A percentile compares a stretch with the other conserved stretches of the same genome.
Evolutionary conservation across 768 basidiomycete species (phyloP).

Genomic region (Mycena albidolilacea): DNA sequence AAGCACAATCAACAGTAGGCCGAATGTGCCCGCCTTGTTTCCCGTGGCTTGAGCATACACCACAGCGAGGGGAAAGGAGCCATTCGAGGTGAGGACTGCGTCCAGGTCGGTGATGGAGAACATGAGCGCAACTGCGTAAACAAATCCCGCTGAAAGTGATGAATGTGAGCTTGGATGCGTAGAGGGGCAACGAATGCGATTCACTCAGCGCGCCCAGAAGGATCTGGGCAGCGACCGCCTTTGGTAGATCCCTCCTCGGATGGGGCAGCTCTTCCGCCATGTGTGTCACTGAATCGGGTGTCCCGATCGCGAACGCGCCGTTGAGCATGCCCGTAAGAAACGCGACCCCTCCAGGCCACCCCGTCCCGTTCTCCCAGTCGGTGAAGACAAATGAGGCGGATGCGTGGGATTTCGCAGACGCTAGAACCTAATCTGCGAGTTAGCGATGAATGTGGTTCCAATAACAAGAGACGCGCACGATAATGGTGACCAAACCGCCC

Average conservation of each 20-base stretch:
- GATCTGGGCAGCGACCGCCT: no score
- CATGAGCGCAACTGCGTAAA: background rate
- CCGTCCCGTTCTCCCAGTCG: conserved; percentile 31
- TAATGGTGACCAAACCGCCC: conserved; percentile 24
- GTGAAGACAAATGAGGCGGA: conserved; percentile 29
- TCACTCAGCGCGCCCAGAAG: conserved; percentile 21
- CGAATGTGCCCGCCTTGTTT: conserved; percentile 27
- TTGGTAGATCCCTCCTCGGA: no score
- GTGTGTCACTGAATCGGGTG: conserved; percentile 30
- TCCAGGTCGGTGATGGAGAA: no score
- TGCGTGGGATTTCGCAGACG: conserved; percentile 1
- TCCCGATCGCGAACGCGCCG: conserved; percentile 33
- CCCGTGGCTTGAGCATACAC: conserved; percentile 22
- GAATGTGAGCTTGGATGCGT: background rate
- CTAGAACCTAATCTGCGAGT: no score
- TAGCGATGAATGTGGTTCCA: background rate
- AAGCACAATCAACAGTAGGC: conserved; percentile 25
- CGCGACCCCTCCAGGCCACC: conserved; percentile 31
- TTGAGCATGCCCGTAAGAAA: conserved; percentile 35
- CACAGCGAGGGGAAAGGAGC: no score
- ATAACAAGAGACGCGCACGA: conserved; percentile 5
- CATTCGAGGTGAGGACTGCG: no score
- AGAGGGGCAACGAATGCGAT: background rate
- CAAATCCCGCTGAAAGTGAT: conserved; percentile 20
- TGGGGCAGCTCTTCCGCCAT: conserved; percentile 36